Conservation (phyloP, 805 yeast genomes). For the Spathaspora passalidarum region DNA sequence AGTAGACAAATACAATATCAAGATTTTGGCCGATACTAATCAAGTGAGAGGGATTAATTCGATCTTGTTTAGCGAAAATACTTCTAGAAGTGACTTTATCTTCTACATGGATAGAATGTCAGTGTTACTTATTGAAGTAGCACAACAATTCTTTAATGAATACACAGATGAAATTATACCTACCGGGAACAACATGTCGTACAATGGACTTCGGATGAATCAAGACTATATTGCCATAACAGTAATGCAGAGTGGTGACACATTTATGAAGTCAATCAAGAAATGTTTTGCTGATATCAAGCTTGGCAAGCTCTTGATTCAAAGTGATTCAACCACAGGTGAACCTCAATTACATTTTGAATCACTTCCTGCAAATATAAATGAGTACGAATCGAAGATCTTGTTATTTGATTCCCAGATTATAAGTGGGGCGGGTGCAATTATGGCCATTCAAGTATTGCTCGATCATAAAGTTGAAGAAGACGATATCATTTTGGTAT, state of each 20-base stretch:
- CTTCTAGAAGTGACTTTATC: constrained; percentile 72
- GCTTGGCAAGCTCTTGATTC: constrained; percentile 82
- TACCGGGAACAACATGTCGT: constrained; percentile 19
- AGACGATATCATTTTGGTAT: constrained; percentile 62
- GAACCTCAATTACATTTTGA: constrained; percentile 92
- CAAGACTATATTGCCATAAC: constrained; percentile 68
- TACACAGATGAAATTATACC: constrained; percentile 32
- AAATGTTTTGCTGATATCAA: constrained; percentile 74
- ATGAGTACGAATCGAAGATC: constrained; percentile 37
- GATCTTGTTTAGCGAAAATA: constrained; percentile 53
- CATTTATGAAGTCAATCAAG: constrained; percentile 77
- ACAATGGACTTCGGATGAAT: constrained; percentile 40
- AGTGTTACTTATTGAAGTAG: constrained; percentile 61
- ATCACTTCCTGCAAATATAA: constrained; percentile 50
- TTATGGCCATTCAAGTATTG: constrained; percentile 89
- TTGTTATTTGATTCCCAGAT: constrained; percentile 83
- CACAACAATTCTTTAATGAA: constrained; percentile 52
- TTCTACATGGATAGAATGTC: constrained; percentile 87
- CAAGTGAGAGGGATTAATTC: constrained; percentile 75
- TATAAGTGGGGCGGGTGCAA: constrained; percentile 88
- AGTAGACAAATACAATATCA: constrained; percentile 27
- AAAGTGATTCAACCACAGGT: constrained; percentile 84
- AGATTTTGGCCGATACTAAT: constrained; percentile 47
- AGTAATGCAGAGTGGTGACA: constrained; percentile 88
- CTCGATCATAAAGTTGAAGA: constrained; percentile 72